Evolutionary conservation across 1,139 yeast genomes (phyloP).

Genomic region (Nematodospora anomalae): DNA sequence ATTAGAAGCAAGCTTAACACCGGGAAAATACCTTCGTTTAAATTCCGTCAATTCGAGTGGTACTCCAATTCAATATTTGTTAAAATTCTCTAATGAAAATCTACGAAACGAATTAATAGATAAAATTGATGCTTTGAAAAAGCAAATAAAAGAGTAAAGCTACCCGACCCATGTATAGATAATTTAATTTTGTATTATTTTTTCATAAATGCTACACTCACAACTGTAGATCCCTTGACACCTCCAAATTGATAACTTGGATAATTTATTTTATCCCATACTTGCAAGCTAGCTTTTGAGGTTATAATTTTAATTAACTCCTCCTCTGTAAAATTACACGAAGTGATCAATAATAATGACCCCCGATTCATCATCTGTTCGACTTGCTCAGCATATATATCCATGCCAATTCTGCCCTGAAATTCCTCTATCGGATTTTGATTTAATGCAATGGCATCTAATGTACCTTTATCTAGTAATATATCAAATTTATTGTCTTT

Average conservation of each 20-base stretch:
- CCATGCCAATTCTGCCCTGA: slow-evolving; percentile 52
- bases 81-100: slow-evolving; percentile 67
- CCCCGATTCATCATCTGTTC: slow-evolving; percentile 51
- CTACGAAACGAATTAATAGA: slow-evolving; percentile 59
- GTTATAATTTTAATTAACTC: slow-evolving; percentile 64
- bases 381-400: slow-evolving; percentile 66
- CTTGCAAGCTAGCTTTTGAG: slow-evolving; percentile 35
- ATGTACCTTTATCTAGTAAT: slow-evolving; percentile 88
- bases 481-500: slow-evolving; percentile 56
- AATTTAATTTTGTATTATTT: slow-evolving; percentile 10
- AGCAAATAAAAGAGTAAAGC: slow-evolving; percentile 8
- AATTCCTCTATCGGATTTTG: slow-evolving; percentile 46
- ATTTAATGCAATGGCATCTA: slow-evolving; percentile 93
- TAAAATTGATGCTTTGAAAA: slow-evolving; percentile 44
- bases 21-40: slow-evolving; percentile 78
- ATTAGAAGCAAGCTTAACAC: slow-evolving; percentile 76
- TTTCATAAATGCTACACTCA: slow-evolving; percentile 75
- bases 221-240: slow-evolving; percentile 78
- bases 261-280: slow-evolving; percentile 66
- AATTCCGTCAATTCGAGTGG: slow-evolving; percentile 51
- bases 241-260: slow-evolving; percentile 91
- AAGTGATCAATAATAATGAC: slow-evolving; percentile 74
- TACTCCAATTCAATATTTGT: slow-evolving; percentile 77
- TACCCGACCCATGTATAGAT: background rate
- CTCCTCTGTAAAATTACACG: slow-evolving; percentile 89